Base-by-base conservation (phyloP, 192 early-diverging fungal species). In the Umbelopsis vinacea region DNA sequence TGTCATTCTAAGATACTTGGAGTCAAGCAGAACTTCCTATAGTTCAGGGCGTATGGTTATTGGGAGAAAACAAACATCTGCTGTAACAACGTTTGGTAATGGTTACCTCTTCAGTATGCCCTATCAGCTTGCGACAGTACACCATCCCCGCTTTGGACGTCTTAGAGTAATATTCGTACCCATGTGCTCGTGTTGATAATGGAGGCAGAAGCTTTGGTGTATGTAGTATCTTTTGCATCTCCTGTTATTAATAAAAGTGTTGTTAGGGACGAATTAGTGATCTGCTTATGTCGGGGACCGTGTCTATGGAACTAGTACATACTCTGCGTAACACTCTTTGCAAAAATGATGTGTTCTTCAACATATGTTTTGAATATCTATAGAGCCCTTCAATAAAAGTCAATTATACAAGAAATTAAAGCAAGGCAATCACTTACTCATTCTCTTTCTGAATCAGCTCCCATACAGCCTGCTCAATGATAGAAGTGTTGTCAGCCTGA, bases 91-190 rank as follows among this genome's bases (percentile, higher is more conserved):
- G 52, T 40, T 35, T 23, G 19, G 3, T 46, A 4, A 35, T 24
- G 11, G 11, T 69, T 80, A 83, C 84, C 76, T 88, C 86, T 24
- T 57, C 71, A 8, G 83, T 71, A 55, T 78, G 52, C 15, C 69
- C 60, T 7, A 81, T 75, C 29, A 68, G 75, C 48, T 81, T 81
- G 38, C 86, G 72, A 66, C 82, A 83, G 63, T 88, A 88, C 8
- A 86, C 73, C 72, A 80, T 75, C 2, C 86, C 86, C 53, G 80
- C 71, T 2, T 81, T 66, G 60, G 77, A 83, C 17, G 77, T 80
- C 40, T 78, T 81, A 10, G 84, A 79, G 54, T 86, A 88, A 68
- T 86, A 88, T 35, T 88, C 86, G 33, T 82, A 88, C 26, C 84
- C 86, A 38, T 79, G 68, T 4, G 77, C 79, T 37, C 76, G 33